Percentiles rank a stretch among this genome's conserved stretches.
These are phyloP conservation scores for Lactarius akahatsu DNA, from an alignment of 768 basidiomycete genomes.

Conservation along the genomic window DNA sequence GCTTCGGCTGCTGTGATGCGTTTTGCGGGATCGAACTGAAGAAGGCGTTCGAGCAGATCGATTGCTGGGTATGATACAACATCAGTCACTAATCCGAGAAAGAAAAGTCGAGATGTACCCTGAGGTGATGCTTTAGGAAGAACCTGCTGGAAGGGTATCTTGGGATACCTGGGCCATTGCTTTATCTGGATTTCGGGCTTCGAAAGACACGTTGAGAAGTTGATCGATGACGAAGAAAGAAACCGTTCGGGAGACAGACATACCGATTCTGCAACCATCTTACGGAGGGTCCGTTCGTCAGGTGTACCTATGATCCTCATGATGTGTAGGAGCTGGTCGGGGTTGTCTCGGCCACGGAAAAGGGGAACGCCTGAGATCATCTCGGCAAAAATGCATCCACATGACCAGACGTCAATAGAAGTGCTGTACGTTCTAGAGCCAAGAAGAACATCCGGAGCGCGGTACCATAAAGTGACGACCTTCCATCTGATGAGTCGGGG, in stretches of 20 bases:
- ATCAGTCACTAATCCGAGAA: not conserved
- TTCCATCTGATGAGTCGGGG: constrained; percentile 35
- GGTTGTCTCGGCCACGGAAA: constrained; percentile 95
- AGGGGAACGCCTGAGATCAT: constrained; percentile 98
- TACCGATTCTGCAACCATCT: constrained; percentile 89
- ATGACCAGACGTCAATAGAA: constrained; percentile 98
- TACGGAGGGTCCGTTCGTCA: constrained; percentile 79
- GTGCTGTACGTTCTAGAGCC: constrained; percentile 98
- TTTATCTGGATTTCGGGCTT: constrained; percentile 84
- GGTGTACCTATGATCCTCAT: constrained; percentile 98
- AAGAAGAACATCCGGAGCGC: constrained; percentile 95
- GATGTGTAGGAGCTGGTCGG: constrained; percentile 96
- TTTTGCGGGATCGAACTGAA: constrained; percentile 94
- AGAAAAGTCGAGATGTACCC: constrained; percentile 45
- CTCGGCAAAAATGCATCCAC: constrained; percentile 98
- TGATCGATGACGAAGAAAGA: constrained; percentile 5
- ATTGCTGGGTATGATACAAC: constrained; percentile 52
- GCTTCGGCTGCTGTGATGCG: constrained; percentile 91
- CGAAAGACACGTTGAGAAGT: constrained; percentile 22
- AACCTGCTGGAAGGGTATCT: constrained; percentile 76
- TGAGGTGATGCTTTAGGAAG: constrained; percentile 84
- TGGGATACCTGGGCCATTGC: constrained; percentile 84
- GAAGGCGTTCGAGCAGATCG: constrained; percentile 88
- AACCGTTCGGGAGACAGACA: constrained; percentile 34
- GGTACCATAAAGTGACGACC: constrained; percentile 99